Percentiles rank a stretch among this genome's conserved stretches.
These are phyloP conservation scores for Rhizopogon sp. DNA, from an alignment of 768 basidiomycete species.

Conservation along the genomic window DNA sequence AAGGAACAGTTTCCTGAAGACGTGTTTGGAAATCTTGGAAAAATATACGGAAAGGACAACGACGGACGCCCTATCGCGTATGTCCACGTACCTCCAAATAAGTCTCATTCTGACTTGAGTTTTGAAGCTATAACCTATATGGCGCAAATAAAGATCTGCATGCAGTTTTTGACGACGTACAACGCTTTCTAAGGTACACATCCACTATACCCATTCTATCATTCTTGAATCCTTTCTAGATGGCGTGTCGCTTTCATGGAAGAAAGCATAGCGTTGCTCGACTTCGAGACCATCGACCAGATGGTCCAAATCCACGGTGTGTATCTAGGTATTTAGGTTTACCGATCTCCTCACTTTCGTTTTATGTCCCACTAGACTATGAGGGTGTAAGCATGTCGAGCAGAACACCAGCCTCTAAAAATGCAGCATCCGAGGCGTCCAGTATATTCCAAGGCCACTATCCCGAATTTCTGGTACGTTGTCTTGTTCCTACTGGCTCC, in stretches of 20 bases:
- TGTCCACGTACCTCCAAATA: slow-evolving; percentile 17
- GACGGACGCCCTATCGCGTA: slow-evolving; percentile 66
- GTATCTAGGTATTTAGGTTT: slow-evolving; percentile 1
- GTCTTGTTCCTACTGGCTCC: not conserved
- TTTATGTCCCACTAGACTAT: slow-evolving; percentile 48
- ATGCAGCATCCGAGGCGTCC: slow-evolving; percentile 68
- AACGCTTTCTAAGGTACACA: slow-evolving; percentile 67
- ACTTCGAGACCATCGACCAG: slow-evolving; percentile 72
- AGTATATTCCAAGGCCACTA: slow-evolving; percentile 75
- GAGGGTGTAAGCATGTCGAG: slow-evolving; percentile 62
- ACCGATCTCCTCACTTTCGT: not conserved
- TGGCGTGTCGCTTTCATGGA: slow-evolving; percentile 84
- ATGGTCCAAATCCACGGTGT: slow-evolving; percentile 70
- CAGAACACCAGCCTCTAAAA: slow-evolving; percentile 71
- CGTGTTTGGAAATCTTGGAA: slow-evolving; percentile 59
- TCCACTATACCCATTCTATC: not conserved
- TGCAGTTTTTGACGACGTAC: slow-evolving; percentile 71
- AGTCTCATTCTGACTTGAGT: not conserved
- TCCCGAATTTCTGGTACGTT: slow-evolving; percentile 68
- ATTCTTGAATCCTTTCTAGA: slow-evolving; percentile 29
- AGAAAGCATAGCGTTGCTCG: slow-evolving; percentile 51
- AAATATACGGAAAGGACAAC: slow-evolving; percentile 67
- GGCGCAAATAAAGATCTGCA: slow-evolving; percentile 64
- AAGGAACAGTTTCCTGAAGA: slow-evolving; percentile 60
- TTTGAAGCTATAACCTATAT: slow-evolving; percentile 69